Evolutionary conservation across 805 yeast species (phyloP).

Genomic region (Saturnispora zaruensis): DNA sequence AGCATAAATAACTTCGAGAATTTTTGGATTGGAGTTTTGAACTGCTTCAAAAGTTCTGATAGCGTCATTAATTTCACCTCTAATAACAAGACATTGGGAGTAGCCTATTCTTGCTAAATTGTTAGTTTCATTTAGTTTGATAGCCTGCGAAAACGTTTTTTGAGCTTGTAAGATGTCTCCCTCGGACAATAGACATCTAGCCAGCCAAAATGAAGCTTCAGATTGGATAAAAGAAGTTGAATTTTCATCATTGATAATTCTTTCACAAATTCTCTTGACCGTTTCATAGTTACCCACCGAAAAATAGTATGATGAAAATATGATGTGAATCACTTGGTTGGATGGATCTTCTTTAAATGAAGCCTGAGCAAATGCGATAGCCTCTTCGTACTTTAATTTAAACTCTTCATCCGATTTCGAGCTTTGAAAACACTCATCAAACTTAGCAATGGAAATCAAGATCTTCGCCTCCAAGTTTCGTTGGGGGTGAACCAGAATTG

Average conservation of each 20-base stretch:
- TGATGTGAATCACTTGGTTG: slow-evolving; percentile 55
- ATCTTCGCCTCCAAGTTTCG: slow-evolving; percentile 50
- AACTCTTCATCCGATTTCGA: slow-evolving; percentile 57
- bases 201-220: slow-evolving; percentile 78
- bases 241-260: slow-evolving; percentile 35
- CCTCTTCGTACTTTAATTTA: slow-evolving; percentile 45
- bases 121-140: slow-evolving; percentile 54
- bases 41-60: slow-evolving; percentile 74
- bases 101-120: slow-evolving; percentile 69
- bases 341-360: slow-evolving; percentile 35
- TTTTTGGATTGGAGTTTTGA: slow-evolving; percentile 54
- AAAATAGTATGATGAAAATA: slow-evolving; percentile 64
- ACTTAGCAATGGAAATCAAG: slow-evolving; percentile 56
- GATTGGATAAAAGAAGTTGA: slow-evolving; percentile 37
- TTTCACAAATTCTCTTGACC: slow-evolving; percentile 48
- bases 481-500: slow-evolving; percentile 53
- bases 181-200: slow-evolving; percentile 58
- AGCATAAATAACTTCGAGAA: slow-evolving; percentile 65
- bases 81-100: slow-evolving; percentile 74
- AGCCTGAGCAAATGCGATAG: slow-evolving; percentile 42
- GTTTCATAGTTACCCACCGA: slow-evolving; percentile 52
- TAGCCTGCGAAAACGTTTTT: slow-evolving; percentile 61
- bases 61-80: slow-evolving; percentile 75
- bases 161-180: slow-evolving; percentile 64
- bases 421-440: slow-evolving; percentile 52